phyloP scores from a whole-genome alignment of 73 alveolate genomes.

The Paramecium tetraurelia region DNA sequence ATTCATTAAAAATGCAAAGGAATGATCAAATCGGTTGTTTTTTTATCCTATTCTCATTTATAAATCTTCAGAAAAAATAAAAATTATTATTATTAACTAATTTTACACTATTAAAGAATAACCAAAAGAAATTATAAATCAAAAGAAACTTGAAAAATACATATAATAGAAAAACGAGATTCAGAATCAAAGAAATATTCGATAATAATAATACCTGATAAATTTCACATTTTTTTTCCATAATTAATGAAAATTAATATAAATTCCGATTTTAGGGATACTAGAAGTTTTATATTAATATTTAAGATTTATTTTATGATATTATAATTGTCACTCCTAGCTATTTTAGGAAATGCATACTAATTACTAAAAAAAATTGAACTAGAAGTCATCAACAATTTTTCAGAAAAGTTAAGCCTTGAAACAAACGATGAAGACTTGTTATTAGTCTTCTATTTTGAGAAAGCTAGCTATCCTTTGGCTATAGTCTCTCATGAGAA shows the following conservation, averaged over 20 bases:
- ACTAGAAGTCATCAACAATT: not conserved
- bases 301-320: not conserved
- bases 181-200: too few relatives aligned
- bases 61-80: too few relatives aligned
- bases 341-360: not conserved
- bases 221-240: not conserved
- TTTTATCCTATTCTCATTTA: too few relatives aligned
- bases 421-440: not conserved
- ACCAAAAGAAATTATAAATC: too few relatives aligned
- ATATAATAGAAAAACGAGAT: not conserved
- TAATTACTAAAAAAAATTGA: not conserved
- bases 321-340: not conserved
- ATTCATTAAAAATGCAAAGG: too few relatives aligned
- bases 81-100: too few relatives aligned
- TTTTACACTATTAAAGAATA: too few relatives aligned
- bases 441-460: not conserved
- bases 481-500: not conserved
- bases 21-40: too few relatives aligned
- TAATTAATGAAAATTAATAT: not conserved
- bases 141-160: not conserved
- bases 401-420: not conserved
- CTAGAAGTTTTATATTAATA: not conserved
- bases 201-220: not conserved
- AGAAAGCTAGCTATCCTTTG: not conserved
- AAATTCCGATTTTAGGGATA: not conserved